A percentile compares a stretch with the other conserved stretches of the same genome.
These are phyloP conservation scores for Punctularia strigosozonata DNA, from an alignment of 768 basidiomycete genomes.

Conservation along the genomic window DNA sequence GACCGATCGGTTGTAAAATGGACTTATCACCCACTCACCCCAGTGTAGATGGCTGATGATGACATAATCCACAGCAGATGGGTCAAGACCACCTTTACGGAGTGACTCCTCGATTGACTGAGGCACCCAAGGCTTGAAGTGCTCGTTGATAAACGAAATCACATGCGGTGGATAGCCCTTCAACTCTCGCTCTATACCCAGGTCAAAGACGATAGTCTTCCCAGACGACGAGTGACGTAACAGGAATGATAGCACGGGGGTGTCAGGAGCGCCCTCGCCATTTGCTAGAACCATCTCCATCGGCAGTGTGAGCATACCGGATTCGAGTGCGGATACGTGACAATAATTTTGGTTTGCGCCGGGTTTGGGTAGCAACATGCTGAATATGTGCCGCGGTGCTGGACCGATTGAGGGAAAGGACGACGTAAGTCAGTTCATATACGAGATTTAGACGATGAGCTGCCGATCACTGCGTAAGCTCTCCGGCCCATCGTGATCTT, in stretches of 20 bases:
- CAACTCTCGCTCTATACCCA: slow-evolving; percentile 39
- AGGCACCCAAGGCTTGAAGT: slow-evolving; percentile 7
- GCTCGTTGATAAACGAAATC: slow-evolving; percentile 17
- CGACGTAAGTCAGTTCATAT: too few species aligned
- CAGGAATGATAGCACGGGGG: slow-evolving; percentile 41
- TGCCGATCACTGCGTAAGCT: too few species aligned
- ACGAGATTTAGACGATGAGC: too few species aligned
- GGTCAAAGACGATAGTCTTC: slow-evolving; percentile 35
- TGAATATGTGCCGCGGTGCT: too few species aligned
- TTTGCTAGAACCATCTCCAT: slow-evolving; percentile 26
- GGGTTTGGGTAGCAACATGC: slow-evolving; percentile 27
- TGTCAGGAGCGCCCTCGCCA: slow-evolving; percentile 13
- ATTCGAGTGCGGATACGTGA: slow-evolving; percentile 43
- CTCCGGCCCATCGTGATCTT: too few species aligned
- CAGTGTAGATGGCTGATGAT: slow-evolving; percentile 43
- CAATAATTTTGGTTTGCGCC: slow-evolving; percentile 34
- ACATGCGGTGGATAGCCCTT: slow-evolving; percentile 29
- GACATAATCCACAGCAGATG: slow-evolving; percentile 31
- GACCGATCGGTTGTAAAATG: too few species aligned
- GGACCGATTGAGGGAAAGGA: too few species aligned
- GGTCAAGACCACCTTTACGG: slow-evolving; percentile 32
- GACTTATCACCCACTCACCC: too few species aligned
- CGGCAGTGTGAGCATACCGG: slow-evolving; percentile 29
- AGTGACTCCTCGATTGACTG: slow-evolving; percentile 33
- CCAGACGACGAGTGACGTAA: slow-evolving; percentile 32